Percentiles rank a stretch among this genome's conserved stretches.
Conservation (phyloP, 148 eudicot genomes). For the Heliosperma pusillum region DNA sequence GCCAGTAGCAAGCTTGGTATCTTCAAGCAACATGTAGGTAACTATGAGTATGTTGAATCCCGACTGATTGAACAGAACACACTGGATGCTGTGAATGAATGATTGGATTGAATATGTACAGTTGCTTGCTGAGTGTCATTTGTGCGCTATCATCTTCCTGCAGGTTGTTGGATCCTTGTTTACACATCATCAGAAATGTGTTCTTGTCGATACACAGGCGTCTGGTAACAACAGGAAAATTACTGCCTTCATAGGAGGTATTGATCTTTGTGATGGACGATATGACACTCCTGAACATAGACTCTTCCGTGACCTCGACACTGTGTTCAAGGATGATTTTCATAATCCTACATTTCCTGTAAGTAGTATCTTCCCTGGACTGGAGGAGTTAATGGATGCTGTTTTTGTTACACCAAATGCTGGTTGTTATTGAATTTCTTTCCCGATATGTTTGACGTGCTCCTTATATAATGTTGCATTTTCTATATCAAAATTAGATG, state of each 20-base stretch:
- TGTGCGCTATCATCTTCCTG: slow-evolving; percentile 2
- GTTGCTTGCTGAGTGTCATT: not conserved
- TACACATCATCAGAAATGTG: slow-evolving; percentile 99
- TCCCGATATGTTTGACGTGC: not conserved
- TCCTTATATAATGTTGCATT: not conserved
- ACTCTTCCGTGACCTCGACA: slow-evolving; percentile 74
- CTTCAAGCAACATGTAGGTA: slow-evolving; percentile 87
- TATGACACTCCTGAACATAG: slow-evolving; percentile 98
- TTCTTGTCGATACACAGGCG: slow-evolving; percentile 94
- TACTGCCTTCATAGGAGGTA: slow-evolving; percentile 88
- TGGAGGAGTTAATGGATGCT: not conserved
- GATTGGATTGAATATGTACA: not conserved
- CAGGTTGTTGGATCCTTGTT: slow-evolving; percentile 90
- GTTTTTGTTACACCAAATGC: not conserved
- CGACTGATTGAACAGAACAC: not conserved
- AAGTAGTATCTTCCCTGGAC: slow-evolving; percentile 36
- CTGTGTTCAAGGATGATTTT: slow-evolving; percentile 68
- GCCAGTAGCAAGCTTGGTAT: slow-evolving; percentile 73
- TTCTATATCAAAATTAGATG: not conserved
- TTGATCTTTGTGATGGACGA: slow-evolving; percentile 97
- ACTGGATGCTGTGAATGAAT: not conserved
- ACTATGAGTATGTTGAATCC: slow-evolving; percentile 2
- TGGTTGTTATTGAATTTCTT: not conserved
- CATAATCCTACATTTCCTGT: slow-evolving; percentile 89
- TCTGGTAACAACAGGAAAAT: slow-evolving; percentile 76